Conservation (phyloP, 441 rosid species). For the Populus hybrid region DNA sequence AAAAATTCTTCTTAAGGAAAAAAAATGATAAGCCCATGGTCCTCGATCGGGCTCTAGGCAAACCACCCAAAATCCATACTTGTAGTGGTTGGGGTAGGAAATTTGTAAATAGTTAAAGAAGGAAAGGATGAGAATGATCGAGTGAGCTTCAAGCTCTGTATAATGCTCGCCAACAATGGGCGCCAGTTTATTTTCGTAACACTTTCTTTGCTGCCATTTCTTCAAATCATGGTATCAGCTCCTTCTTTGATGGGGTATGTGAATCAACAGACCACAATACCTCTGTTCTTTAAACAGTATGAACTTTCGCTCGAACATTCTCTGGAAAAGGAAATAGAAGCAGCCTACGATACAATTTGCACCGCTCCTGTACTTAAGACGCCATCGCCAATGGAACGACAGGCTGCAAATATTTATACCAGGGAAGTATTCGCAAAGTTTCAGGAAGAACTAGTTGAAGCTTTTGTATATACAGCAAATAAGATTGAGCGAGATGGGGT, state of each 20-base stretch:
- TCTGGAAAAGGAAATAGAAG: slow-evolving; percentile 54
- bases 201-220: slow-evolving; percentile 62
- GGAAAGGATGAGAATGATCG: slow-evolving; percentile 15
- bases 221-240: slow-evolving; percentile 48
- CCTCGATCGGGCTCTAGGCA: not conserved
- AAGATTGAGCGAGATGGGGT: slow-evolving; percentile 51
- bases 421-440: slow-evolving; percentile 60
- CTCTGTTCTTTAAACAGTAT: slow-evolving; percentile 55
- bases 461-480: slow-evolving; percentile 61
- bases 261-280: slow-evolving; percentile 55
- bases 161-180: slow-evolving; percentile 64
- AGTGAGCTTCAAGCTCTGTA: slow-evolving; percentile 65
- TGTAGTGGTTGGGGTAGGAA: no score
- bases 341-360: slow-evolving; percentile 57
- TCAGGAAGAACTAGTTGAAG: slow-evolving; percentile 73
- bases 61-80: no score
- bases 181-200: slow-evolving; percentile 60
- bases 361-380: slow-evolving; percentile 50
- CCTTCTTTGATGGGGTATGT: slow-evolving; percentile 63
- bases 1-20: no score
- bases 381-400: slow-evolving; percentile 76
- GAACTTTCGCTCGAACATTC: slow-evolving; percentile 61
- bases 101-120: no score
- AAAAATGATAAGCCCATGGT: not conserved
- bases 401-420: slow-evolving; percentile 59